These are phyloP conservation scores for Penicillium rolfsii DNA, from an alignment of 2,329 filamentous ascomycete species.

Conservation along the genomic window DNA sequence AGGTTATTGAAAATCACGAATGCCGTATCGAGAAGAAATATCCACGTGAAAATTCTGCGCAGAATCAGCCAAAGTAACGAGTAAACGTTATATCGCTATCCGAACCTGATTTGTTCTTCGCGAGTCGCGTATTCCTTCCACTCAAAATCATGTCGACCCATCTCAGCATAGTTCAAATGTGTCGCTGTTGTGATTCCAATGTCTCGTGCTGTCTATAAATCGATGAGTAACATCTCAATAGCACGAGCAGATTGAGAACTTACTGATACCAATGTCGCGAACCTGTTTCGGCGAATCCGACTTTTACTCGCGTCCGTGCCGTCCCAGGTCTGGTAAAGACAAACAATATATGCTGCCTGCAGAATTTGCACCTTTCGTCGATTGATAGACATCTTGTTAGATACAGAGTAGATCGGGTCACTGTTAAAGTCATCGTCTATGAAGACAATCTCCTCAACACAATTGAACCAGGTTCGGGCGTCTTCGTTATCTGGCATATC, in stretches of 20 bases:
- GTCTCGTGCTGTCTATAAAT: constrained; percentile 34
- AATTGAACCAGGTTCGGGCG: constrained; percentile 43
- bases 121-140: constrained; percentile 39
- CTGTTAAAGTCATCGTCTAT: constrained; percentile 43
- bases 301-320: constrained; percentile 40
- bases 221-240: not conserved
- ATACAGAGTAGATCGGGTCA: constrained; percentile 25
- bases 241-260: not conserved
- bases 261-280: constrained; percentile 43
- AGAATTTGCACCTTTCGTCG: constrained; percentile 39
- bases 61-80: not conserved
- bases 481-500: constrained; percentile 35
- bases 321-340: constrained; percentile 48
- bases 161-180: constrained; percentile 33
- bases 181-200: constrained; percentile 34
- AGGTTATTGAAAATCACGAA: constrained; percentile 50
- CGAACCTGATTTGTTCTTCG: constrained; percentile 42
- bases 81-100: not conserved
- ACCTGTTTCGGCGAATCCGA: constrained; percentile 42
- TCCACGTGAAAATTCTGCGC: constrained; percentile 35
- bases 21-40: constrained; percentile 45
- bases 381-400: constrained; percentile 12
- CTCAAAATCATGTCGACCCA: constrained; percentile 35
- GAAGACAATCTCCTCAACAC: constrained; percentile 46
- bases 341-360: constrained; percentile 45